Conservation (phyloP, 1,284 basidiomycete species). For the Puccinia novopanici region DNA sequence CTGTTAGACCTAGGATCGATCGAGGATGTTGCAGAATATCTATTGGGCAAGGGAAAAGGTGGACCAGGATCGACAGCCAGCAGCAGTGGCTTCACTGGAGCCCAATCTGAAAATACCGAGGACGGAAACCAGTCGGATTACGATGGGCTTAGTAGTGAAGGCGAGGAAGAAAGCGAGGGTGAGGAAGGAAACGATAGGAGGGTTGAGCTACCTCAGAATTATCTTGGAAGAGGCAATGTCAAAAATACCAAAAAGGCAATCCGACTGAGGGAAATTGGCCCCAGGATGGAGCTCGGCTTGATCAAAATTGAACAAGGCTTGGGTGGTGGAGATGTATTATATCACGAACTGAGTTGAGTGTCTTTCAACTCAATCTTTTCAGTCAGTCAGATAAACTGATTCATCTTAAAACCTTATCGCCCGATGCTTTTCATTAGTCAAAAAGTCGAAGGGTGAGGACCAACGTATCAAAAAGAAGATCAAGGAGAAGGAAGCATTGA, state of each 20-base stretch:
- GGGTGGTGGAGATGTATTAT: conserved; percentile 68
- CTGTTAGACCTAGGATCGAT: conserved; percentile 81
- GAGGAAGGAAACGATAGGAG: conserved; percentile 65
- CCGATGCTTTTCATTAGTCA: conserved; percentile 49
- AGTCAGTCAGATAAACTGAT: background rate
- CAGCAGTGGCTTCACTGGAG: conserved; percentile 60
- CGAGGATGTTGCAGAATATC: conserved; percentile 92
- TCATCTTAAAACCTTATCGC: background rate
- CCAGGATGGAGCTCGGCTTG: conserved; percentile 86
- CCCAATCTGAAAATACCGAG: conserved; percentile 54
- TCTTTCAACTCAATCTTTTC: conserved; percentile 3
- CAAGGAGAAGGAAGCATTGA: conserved; percentile 72
- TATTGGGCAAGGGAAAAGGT: conserved; percentile 73
- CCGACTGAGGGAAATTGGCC: conserved; percentile 87
- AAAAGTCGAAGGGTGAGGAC: conserved; percentile 63
- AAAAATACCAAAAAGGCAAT: conserved; percentile 88
- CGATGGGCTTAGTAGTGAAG: conserved; percentile 63
- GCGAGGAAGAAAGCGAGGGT: conserved; percentile 79
- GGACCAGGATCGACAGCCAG: conserved; percentile 62
- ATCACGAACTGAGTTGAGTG: conserved; percentile 77
- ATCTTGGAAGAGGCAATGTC: conserved; percentile 90
- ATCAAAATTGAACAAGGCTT: conserved; percentile 95
- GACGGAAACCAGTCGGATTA: conserved; percentile 72
- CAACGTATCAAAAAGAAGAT: conserved; percentile 71
- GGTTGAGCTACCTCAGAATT: conserved; percentile 83